Conservation (phyloP, 306 rosid genomes). For the Casuarina glauca region DNA sequence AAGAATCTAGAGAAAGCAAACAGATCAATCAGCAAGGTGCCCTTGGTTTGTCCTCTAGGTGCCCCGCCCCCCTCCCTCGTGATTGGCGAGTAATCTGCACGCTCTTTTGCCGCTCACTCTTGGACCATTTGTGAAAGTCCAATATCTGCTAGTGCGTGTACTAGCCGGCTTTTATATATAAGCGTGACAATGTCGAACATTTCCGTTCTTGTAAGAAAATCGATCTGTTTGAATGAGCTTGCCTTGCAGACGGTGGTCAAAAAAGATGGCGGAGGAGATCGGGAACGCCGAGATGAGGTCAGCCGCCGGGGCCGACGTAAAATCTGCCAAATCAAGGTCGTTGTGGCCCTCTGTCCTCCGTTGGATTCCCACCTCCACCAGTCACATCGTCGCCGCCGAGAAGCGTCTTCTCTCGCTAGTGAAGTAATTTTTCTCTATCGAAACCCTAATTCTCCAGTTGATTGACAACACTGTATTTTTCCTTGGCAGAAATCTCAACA, state of each 20-base stretch:
- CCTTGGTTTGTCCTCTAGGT: background rate
- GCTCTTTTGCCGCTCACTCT: background rate
- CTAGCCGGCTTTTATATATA: background rate
- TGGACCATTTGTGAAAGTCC: too few relatives aligned
- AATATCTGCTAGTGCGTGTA: too few relatives aligned
- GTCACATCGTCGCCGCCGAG: constrained; percentile 80
- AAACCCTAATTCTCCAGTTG: constrained; percentile 24
- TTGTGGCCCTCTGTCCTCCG: constrained; percentile 84
- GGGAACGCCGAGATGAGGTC: constrained; percentile 42
- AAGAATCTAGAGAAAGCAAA: too few relatives aligned
- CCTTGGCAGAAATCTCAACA: too few relatives aligned
- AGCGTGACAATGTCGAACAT: too few relatives aligned
- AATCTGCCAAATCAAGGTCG: constrained; percentile 34
- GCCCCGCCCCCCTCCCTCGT: background rate
- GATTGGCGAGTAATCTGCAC: background rate
- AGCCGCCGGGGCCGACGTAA: constrained; percentile 13
- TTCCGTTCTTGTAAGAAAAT: background rate
- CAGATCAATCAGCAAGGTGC: too few relatives aligned
- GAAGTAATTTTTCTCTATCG: constrained; percentile 52
- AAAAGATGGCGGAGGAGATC: constrained; percentile 62
- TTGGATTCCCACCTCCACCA: constrained; percentile 89
- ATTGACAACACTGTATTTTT: background rate
- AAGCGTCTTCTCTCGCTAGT: constrained; percentile 88
- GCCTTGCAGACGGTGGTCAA: constrained; percentile 44
- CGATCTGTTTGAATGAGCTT: constrained; percentile 36